Conservation (phyloP, 495 filamentous ascomycete genomes). For the Aspergillus indologenus region DNA sequence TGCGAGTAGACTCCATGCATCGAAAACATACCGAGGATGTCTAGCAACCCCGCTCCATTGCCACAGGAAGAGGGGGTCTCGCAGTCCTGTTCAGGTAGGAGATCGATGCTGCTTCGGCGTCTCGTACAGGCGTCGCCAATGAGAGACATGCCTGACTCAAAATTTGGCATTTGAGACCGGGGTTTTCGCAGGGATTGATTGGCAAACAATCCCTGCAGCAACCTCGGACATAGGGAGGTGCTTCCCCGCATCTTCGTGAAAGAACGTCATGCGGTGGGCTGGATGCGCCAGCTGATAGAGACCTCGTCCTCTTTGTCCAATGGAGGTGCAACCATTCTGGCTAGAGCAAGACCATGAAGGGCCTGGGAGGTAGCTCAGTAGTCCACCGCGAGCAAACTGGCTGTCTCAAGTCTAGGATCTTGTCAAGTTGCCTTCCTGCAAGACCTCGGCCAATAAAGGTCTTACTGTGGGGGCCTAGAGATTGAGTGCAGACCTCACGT, state of each 20-base stretch:
- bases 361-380: no score
- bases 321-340: no score
- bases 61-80: not conserved
- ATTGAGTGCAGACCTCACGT: not conserved
- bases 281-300: no score
- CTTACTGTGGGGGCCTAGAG: not conserved
- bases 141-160: not conserved
- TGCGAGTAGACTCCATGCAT: not conserved
- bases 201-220: not conserved
- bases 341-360: no score
- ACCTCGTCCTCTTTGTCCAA: no score
- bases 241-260: not conserved
- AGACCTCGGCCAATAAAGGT: not conserved
- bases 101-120: not conserved
- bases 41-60: not conserved
- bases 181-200: not conserved
- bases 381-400: no score
- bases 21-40: not conserved
- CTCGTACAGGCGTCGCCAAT: not conserved
- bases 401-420: no score
- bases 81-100: not conserved
- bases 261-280: not conserved
- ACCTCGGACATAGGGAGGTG: not conserved
- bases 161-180: not conserved
- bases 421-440: no score